A percentile compares a stretch with the other conserved stretches of the same genome.
Conservation (phyloP, 1,139 yeast species). For the Pichia sp. region DNA sequence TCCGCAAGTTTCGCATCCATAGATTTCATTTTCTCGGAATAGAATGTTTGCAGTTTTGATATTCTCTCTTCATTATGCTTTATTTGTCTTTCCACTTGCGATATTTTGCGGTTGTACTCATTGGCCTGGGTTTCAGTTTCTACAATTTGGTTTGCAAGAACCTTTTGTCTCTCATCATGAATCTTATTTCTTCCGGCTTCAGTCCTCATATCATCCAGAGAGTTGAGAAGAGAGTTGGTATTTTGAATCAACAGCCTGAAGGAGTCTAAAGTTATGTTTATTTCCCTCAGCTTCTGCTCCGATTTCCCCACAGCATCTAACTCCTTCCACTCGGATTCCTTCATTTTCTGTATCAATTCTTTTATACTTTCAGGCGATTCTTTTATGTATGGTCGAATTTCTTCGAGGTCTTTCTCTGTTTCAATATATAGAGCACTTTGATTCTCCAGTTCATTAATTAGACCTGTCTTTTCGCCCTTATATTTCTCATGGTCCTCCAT, state of each 20-base stretch:
- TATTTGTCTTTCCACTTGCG: slow-evolving; percentile 47
- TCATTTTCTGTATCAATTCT: slow-evolving; percentile 50
- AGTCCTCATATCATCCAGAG: slow-evolving; percentile 50
- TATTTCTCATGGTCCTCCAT: slow-evolving; percentile 62
- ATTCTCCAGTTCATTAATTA: slow-evolving; percentile 52
- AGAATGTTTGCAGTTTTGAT: slow-evolving; percentile 42
- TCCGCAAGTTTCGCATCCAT: slow-evolving; percentile 43
- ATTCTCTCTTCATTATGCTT: slow-evolving; percentile 35
- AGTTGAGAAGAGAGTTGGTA: slow-evolving; percentile 40
- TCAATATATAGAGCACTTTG: slow-evolving; percentile 47
- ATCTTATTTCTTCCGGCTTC: slow-evolving; percentile 45
- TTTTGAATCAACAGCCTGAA: slow-evolving; percentile 52
- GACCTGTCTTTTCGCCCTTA: slow-evolving; percentile 51
- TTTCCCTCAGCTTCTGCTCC: slow-evolving; percentile 44
- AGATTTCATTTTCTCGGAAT: slow-evolving; percentile 48
- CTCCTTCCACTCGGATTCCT: slow-evolving; percentile 38
- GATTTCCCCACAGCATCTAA: slow-evolving; percentile 34
- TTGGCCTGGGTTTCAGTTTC: slow-evolving; percentile 38
- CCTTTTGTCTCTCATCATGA: slow-evolving; percentile 34
- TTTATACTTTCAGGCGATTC: slow-evolving; percentile 55
- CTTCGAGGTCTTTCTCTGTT: slow-evolving; percentile 51
- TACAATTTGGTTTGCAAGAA: slow-evolving; percentile 40
- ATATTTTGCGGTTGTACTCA: slow-evolving; percentile 44
- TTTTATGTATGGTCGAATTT: slow-evolving; percentile 51
- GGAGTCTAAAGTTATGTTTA: slow-evolving; percentile 52